Base-by-base conservation (phyloP, 768 basidiomycete species). In the Boletus patriciae region DNA sequence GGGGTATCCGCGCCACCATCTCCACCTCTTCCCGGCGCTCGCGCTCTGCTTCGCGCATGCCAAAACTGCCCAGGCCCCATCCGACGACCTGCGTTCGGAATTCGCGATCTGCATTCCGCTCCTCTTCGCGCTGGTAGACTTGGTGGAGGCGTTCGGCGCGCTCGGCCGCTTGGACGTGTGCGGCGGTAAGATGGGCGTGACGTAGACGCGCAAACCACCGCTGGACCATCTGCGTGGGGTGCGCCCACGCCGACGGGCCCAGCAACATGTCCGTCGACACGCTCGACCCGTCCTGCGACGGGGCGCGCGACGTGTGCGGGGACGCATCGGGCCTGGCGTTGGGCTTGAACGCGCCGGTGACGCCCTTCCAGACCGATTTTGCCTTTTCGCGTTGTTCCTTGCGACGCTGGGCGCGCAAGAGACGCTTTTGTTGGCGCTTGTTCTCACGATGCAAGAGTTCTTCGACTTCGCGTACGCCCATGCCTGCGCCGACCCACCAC, bases 401-500 rank as follows among this genome's bases (percentile, higher is more conserved):
- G 53, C 79, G 75, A 50, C 77, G 73, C 51, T 82, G 80, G n/a
- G 75, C 70, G 7, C 78, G 78, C 31, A 78, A 68, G 41, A 70
- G 70, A 19, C 80, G 77, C 54, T 81, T 77, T 27, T 71, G 66
- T 53, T 83, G 78, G 12, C 82, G 77, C 64, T 85, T 86, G 58
- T 82, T 83, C 63, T 83, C 75, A 50, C 73, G 74, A 27, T 68
- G 58, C 45, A 87, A 70, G 53, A 84, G 78, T 54, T 90, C 81
- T 63, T 90, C 86, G 47, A 91, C 78, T 60, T 88, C 87, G 29
- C 81, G 79, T 4, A 86, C 80, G 10, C 87, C 90, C 78, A 89
- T 92, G 6, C 93, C 90, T 3, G 89, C 85, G n/a, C 94, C 94
- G 15, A 94, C 93, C 94, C 94, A 98, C 94, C 94, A 98, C 94